phyloP scores from a whole-genome alignment of 331 rosid species.

The Cucumis variabilis region DNA sequence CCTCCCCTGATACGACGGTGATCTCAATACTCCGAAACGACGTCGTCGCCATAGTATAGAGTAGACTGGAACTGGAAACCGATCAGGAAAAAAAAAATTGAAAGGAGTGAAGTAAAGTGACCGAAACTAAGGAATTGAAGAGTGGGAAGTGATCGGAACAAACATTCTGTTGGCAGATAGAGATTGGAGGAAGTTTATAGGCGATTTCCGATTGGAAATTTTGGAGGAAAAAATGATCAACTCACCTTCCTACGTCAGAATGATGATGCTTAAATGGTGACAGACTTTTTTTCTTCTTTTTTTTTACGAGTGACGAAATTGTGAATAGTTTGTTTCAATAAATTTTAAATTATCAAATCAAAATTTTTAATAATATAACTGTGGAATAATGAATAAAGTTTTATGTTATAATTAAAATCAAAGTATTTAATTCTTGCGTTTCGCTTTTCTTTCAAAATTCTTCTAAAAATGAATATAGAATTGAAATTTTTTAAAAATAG shows the following conservation, averaged over 20 bases:
- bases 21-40: not conserved
- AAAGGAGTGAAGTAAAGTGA: not conserved
- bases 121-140: not conserved
- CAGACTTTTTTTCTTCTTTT: not conserved
- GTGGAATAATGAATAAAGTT: not conserved
- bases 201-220: not conserved
- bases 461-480: too few relatives aligned
- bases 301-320: not conserved
- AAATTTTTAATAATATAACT: too few relatives aligned
- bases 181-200: conserved; percentile 23
- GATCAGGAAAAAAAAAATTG: not conserved
- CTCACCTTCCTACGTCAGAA: not conserved
- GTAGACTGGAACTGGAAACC: not conserved
- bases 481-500: too few relatives aligned
- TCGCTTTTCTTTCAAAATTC: too few relatives aligned
- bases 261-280: not conserved
- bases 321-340: not conserved
- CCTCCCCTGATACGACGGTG: conserved; percentile 23
- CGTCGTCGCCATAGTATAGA: not conserved
- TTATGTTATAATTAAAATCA: too few relatives aligned
- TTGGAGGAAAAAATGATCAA: not conserved
- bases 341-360: not conserved
- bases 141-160: not conserved
- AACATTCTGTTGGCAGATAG: not conserved
- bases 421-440: too few relatives aligned